Evolutionary conservation across 441 rosid species (phyloP).

Genomic region (Rhodomyrtus psidioides): DNA sequence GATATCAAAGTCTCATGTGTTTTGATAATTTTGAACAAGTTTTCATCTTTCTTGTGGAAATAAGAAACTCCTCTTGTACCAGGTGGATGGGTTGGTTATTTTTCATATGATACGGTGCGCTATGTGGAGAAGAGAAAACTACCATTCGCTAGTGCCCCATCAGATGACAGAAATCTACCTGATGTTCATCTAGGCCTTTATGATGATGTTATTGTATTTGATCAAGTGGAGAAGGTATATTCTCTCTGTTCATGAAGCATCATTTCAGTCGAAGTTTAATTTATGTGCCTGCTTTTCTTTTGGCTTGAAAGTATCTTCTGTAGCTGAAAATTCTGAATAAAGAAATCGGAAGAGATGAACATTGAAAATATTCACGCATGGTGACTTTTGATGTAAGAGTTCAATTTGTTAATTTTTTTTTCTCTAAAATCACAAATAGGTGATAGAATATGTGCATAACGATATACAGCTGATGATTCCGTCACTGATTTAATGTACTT

Average conservation of each 20-base stretch:
- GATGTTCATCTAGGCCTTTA: constrained; percentile 93
- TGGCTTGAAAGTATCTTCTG: background rate
- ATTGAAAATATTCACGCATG: background rate
- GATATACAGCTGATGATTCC: background rate
- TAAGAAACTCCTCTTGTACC: constrained; percentile 13
- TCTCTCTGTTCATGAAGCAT: background rate
- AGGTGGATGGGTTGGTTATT: constrained; percentile 98
- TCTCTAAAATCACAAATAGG: background rate
- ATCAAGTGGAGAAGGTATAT: constrained; percentile 82
- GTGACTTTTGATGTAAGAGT: background rate
- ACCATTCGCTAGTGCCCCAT: constrained; percentile 61
- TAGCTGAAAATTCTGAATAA: background rate
- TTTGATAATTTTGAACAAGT: background rate
- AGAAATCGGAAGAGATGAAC: background rate
- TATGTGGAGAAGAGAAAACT: constrained; percentile 83
- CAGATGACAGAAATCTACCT: constrained; percentile 85
- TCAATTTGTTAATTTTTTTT: background rate
- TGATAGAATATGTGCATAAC: background rate
- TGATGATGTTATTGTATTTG: constrained; percentile 76
- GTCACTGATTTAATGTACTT: background rate
- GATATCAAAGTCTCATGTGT: background rate
- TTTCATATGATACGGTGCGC: constrained; percentile 91
- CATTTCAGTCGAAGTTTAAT: background rate
- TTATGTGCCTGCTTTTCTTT: background rate
- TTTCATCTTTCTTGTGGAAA: background rate